phyloP scores from a whole-genome alignment of 208 protist genomes.

The Leishmania martiniquensis region DNA sequence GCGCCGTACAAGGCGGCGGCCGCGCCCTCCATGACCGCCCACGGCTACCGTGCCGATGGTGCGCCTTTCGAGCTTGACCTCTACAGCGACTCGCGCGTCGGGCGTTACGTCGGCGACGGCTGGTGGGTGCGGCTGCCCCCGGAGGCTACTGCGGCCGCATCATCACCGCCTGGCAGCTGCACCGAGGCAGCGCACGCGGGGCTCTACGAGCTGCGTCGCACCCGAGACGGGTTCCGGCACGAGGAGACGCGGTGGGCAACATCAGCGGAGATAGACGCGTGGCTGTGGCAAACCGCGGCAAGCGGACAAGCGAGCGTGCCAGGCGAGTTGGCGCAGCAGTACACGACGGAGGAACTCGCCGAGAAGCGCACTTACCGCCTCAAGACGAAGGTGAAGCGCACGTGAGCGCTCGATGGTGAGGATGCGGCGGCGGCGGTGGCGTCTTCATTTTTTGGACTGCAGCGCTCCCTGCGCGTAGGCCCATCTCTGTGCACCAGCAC shows the following conservation, averaged over 20 bases:
- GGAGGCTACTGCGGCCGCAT: background rate
- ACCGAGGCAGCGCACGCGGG: conserved; percentile 4
- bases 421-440: too few species aligned
- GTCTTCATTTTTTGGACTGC: background rate
- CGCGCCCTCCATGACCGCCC: conserved; percentile 26
- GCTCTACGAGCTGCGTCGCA: conserved; percentile 67
- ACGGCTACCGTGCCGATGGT: conserved; percentile 55
- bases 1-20: background rate
- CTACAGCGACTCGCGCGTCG: conserved; percentile 36
- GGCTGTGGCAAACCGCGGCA: conserved; percentile 27
- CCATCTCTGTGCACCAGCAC: background rate
- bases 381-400: conserved; percentile 53
- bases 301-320: conserved; percentile 29
- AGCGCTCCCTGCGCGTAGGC: background rate
- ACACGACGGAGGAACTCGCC: conserved; percentile 48
- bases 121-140: conserved; percentile 74
- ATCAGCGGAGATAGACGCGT: conserved; percentile 29
- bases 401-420: background rate
- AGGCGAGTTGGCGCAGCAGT: conserved; percentile 37
- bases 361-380: conserved; percentile 45
- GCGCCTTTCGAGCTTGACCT: conserved; percentile 48
- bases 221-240: conserved; percentile 47
- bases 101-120: conserved; percentile 53
- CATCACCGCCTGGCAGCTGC: background rate
- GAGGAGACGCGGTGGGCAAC: conserved; percentile 44